A percentile compares a stretch with the other conserved stretches of the same genome.
Evolutionary conservation across 352 stramenopile genomes (phyloP).

Genomic region (Phytopythium delawarense): DNA sequence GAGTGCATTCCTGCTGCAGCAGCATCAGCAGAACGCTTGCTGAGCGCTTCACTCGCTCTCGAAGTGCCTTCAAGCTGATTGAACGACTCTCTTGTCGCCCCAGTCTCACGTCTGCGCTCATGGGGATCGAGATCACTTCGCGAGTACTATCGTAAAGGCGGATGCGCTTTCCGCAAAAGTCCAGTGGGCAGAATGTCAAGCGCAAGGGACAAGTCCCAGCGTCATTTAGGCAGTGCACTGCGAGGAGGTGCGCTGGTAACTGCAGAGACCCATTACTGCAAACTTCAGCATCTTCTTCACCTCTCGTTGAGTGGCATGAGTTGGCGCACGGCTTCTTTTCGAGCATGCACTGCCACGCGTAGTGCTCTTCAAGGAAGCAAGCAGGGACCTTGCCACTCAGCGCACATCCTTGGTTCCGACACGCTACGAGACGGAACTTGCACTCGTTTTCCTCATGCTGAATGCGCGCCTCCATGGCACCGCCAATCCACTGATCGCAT

Average conservation of each 20-base stretch:
- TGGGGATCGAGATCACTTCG: conserved; percentile 4
- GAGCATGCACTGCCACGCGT: conserved; percentile 59
- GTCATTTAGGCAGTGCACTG: conserved; percentile 39
- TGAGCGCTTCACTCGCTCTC: conserved; percentile 7
- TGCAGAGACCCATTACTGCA: neutral
- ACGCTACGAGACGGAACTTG: conserved; percentile 41
- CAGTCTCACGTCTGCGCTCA: conserved; percentile 15
- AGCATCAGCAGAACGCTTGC: neutral
- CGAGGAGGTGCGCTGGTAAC: conserved; percentile 32
- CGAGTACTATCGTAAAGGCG: conserved; percentile 30
- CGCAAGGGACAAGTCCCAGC: conserved; percentile 42
- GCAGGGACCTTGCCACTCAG: conserved; percentile 32
- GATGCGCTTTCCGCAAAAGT: conserved; percentile 68
- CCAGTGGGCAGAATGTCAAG: conserved; percentile 37
- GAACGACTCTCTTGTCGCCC: conserved; percentile 1
- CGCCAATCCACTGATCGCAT: conserved; percentile 38
- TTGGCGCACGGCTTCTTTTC: conserved; percentile 41
- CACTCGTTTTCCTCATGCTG: conserved; percentile 64
- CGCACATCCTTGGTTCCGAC: conserved; percentile 38
- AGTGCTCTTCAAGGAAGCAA: conserved; percentile 57
- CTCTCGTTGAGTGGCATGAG: conserved; percentile 7
- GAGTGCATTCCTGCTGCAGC: neutral
- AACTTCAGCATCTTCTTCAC: neutral
- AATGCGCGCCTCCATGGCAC: conserved; percentile 27
- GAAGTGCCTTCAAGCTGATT: conserved; percentile 12